Conservation (phyloP, 768 basidiomycete species). For the Lentinula boryana region DNA sequence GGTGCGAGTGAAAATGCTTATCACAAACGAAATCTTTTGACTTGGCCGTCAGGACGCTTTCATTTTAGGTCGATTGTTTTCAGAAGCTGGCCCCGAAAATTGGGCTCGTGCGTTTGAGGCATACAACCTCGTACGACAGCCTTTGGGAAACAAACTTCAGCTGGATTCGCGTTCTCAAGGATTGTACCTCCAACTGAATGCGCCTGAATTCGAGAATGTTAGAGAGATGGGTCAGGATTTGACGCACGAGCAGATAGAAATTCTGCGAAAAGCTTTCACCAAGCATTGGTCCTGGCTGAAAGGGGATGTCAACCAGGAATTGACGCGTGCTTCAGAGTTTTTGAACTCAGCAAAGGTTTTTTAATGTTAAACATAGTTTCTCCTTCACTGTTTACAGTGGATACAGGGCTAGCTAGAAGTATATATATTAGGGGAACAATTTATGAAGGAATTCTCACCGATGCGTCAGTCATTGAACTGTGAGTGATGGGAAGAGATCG, state of each 20-base stretch:
- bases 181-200: neutral
- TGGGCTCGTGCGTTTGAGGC: constrained; percentile 17
- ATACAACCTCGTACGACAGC: constrained; percentile 23
- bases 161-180: constrained; percentile 1
- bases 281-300: neutral
- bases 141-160: constrained; percentile 13
- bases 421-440: too few species aligned
- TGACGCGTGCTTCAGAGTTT: neutral
- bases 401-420: too few species aligned
- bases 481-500: too few species aligned
- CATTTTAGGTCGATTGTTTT: constrained; percentile 20
- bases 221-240: neutral
- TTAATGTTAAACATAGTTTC: too few species aligned
- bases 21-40: neutral
- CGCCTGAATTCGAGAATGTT: constrained; percentile 9
- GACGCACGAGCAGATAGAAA: neutral
- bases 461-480: too few species aligned
- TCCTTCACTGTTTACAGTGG: too few species aligned
- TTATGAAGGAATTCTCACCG: too few species aligned
- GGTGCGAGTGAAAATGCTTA: constrained; percentile 10
- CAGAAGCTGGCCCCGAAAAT: constrained; percentile 11
- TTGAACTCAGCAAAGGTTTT: too few species aligned
- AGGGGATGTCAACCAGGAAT: neutral
- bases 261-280: neutral
- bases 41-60: constrained; percentile 26